Evolutionary conservation across 2,329 filamentous ascomycete species (phyloP).

Genomic region (Botrytis elliptica): DNA sequence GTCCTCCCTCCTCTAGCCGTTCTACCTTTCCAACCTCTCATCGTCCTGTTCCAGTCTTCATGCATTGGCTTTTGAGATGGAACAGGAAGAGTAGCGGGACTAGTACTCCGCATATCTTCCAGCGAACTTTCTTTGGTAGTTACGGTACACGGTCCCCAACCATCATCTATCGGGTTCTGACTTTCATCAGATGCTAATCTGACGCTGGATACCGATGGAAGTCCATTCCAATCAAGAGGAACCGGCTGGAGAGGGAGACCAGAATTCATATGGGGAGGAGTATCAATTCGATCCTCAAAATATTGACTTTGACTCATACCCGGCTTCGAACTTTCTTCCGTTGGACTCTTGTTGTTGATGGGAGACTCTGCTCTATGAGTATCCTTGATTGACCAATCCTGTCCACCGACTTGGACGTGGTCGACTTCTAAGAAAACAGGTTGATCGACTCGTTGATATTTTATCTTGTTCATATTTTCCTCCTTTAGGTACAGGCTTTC

Average conservation of each 20-base stretch:
- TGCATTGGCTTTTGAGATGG: not conserved
- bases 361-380: not conserved
- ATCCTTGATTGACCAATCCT: not conserved
- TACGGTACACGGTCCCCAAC: not conserved
- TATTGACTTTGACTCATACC: not conserved
- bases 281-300: not conserved
- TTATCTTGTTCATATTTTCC: not conserved
- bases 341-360: not conserved
- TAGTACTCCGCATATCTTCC: not conserved
- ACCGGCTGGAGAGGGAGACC: not conserved
- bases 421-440: not conserved
- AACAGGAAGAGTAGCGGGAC: not conserved
- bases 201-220: not conserved
- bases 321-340: not conserved
- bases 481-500: not conserved
- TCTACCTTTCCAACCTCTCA: not conserved
- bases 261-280: not conserved
- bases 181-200: not conserved
- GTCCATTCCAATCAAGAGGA: not conserved
- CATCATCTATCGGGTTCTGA: not conserved
- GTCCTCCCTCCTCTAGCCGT: not conserved
- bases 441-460: not conserved
- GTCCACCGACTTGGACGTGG: fast-evolving
- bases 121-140: not conserved
- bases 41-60: not conserved